Base-by-base conservation (phyloP, 352 stramenopile genomes). In the Globisporangium irregulare region DNA sequence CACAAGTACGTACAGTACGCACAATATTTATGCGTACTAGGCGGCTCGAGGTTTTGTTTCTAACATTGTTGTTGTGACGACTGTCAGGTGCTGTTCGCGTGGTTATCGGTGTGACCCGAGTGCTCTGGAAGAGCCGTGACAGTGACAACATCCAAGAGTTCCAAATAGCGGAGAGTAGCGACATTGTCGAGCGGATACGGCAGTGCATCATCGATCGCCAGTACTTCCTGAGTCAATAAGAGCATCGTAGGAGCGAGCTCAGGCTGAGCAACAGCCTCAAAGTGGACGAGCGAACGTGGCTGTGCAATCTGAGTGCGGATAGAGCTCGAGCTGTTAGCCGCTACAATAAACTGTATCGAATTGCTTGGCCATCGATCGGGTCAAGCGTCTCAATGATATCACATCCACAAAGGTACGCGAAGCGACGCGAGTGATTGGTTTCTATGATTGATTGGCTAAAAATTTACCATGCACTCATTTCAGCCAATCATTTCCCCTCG, bases 1-100 rank as follows among this genome's bases (percentile, higher is more conserved):
- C 38, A 93, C 87, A 24, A 95, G 87, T 91, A 75, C 56, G 75
- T 73, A 12, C 56, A 62, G 22, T 4, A 20, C 58, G 18, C 29
- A 27, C 2, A 60, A 9, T 22, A 59, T 5, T 38, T 38, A 38
- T 59, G 27, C 5, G 53, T 29, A n/a, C 53, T 12, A 22, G 46
- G 25, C 18, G 5, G 5, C 8, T 58, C 5, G 5, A 34, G 20
- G 18, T 15, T 56, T 1, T 9, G 20, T 24, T 15, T 36, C 54
- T 63, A n/a, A 43, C 24, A 48, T 20, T 41, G 32, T 24, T 54
- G 38, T 25, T 25, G 50, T 53, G 29, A 3, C 24, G 36, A 22
- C 7, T 43, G 4, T 8, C 32, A 73, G 68, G 64, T 46, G 64
- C 64, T 25, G 68, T 71, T 24, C 68, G 68, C n/a, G 3, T 73